Evolutionary conservation across 78 protist species (phyloP).

Genomic region (Mastigamoeba balamuthi): DNA sequence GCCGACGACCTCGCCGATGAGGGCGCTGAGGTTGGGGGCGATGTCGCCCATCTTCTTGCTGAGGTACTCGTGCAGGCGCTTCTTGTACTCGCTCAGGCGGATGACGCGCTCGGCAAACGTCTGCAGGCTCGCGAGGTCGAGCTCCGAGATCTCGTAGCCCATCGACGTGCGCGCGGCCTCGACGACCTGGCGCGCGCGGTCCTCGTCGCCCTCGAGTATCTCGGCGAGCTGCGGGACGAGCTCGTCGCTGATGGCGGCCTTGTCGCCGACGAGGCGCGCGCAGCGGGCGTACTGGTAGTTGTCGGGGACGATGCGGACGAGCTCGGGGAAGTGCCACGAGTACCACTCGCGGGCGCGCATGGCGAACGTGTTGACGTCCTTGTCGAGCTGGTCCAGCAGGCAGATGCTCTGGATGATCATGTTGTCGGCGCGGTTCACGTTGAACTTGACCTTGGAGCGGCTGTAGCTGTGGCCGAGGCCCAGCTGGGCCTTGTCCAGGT

Average conservation of each 20-base stretch:
- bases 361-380: slow-evolving; percentile 93
- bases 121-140: slow-evolving; percentile 72
- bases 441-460: slow-evolving; percentile 96
- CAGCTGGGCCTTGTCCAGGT: slow-evolving; percentile 66
- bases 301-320: slow-evolving; percentile 79
- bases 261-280: slow-evolving; percentile 41
- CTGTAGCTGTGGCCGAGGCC: slow-evolving; percentile 93
- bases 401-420: slow-evolving; percentile 98
- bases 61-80: slow-evolving; percentile 69
- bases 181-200: slow-evolving; percentile 52
- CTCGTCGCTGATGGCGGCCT: slow-evolving; percentile 11
- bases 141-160: slow-evolving; percentile 72
- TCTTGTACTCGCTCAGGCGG: slow-evolving; percentile 76
- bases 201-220: slow-evolving; percentile 46
- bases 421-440: slow-evolving; percentile 94
- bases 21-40: slow-evolving; percentile 93
- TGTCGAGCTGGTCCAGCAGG: slow-evolving; percentile 87
- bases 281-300: slow-evolving; percentile 65
- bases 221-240: slow-evolving; percentile 18
- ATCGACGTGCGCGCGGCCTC: slow-evolving; percentile 71
- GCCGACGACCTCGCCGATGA: slow-evolving; percentile 93
- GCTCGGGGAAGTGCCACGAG: slow-evolving; percentile 98
- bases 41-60: slow-evolving; percentile 77
- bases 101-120: slow-evolving; percentile 79
- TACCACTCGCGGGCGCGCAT: slow-evolving; percentile 99